Percentiles rank a stretch among this genome's conserved stretches.
These are phyloP conservation scores for Blastocystis sp. DNA, from an alignment of 352 stramenopile species.

Conservation along the genomic window DNA sequence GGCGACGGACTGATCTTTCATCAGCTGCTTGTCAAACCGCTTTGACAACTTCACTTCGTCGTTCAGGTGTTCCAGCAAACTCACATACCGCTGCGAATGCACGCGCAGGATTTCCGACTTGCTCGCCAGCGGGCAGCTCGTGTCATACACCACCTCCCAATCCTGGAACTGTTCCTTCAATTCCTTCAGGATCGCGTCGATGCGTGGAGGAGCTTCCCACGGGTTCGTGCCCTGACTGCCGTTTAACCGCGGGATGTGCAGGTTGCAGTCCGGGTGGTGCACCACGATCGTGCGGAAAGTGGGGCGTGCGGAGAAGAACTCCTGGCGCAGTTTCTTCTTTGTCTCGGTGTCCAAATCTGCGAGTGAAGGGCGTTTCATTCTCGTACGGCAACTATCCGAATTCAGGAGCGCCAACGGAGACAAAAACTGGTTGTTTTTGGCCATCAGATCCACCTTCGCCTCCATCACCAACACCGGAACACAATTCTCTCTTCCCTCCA, in stretches of 20 bases:
- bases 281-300: conserved; percentile 80
- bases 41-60: conserved; percentile 75
- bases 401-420: conserved; percentile 68
- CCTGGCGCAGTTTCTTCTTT: conserved; percentile 56
- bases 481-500: conserved; percentile 43
- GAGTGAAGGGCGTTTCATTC: neutral
- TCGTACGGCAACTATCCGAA: conserved; percentile 22
- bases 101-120: conserved; percentile 79
- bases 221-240: conserved; percentile 73
- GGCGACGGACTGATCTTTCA: conserved; percentile 71
- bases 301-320: conserved; percentile 71
- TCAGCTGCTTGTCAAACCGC: conserved; percentile 1
- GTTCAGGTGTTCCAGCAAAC: conserved; percentile 82
- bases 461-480: conserved; percentile 51
- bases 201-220: conserved; percentile 82
- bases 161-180: conserved; percentile 72
- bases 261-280: conserved; percentile 83
- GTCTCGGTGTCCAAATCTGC: conserved; percentile 41
- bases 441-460: conserved; percentile 4
- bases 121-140: conserved; percentile 79
- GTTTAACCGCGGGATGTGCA: conserved; percentile 75
- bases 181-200: conserved; percentile 78
- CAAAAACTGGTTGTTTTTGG: conserved; percentile 69
- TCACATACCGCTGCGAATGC: conserved; percentile 82
- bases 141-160: conserved; percentile 75